Evolutionary conservation across 2,329 filamentous ascomycete species (phyloP).

Genomic region (Didymella segeticola): DNA sequence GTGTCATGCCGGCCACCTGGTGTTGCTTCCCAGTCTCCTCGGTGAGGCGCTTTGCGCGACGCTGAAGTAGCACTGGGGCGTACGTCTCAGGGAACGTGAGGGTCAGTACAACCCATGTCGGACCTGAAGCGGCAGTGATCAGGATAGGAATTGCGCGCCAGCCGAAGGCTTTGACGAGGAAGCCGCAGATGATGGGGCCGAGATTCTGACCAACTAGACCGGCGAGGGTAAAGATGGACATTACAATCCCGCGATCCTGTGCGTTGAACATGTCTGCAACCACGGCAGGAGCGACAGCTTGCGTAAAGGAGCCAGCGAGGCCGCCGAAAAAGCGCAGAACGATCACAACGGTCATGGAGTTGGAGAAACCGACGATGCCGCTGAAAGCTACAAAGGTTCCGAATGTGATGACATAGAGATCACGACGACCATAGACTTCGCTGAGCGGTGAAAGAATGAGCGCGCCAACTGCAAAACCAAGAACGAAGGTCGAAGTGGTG

Average conservation of each 20-base stretch:
- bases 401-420: conserved; percentile 28
- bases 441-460: conserved; percentile 36
- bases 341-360: conserved; percentile 33
- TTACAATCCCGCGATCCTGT: conserved; percentile 66
- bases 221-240: conserved; percentile 66
- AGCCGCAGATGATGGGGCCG: conserved; percentile 68
- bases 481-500: conserved; percentile 34
- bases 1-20: conserved; percentile 52
- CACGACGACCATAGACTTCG: conserved; percentile 39
- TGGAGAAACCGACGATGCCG: conserved; percentile 34
- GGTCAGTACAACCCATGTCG: conserved; percentile 70
- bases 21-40: conserved; percentile 68
- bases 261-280: conserved; percentile 63
- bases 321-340: conserved; percentile 42
- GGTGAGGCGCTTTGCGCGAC: conserved; percentile 72
- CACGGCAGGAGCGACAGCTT: conserved; percentile 37
- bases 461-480: conserved; percentile 40
- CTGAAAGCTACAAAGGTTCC: conserved; percentile 34
- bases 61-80: conserved; percentile 75
- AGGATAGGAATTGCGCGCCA: conserved; percentile 79
- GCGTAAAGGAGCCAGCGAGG: conserved; percentile 37
- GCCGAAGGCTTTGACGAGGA: conserved; percentile 70
- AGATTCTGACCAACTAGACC: conserved; percentile 66
- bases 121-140: conserved; percentile 68
- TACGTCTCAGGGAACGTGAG: conserved; percentile 91